These are phyloP conservation scores for Colletotrichum sojae DNA, from an alignment of 2,329 filamentous ascomycete species.

Conservation along the genomic window DNA sequence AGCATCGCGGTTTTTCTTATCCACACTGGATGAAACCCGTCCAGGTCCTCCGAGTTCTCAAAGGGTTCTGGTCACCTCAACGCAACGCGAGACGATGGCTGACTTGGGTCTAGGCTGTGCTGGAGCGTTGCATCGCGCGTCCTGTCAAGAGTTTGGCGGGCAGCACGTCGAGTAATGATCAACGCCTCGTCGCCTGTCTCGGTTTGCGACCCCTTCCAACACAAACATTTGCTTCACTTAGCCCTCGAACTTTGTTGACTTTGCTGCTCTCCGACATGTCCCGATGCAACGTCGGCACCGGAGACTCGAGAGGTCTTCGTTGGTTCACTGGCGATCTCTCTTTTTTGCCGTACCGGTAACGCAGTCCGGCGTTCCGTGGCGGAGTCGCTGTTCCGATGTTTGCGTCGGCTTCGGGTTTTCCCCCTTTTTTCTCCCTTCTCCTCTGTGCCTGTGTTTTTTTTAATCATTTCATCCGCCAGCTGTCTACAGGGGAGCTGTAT, in stretches of 20 bases:
- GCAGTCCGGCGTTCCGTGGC: too few species aligned
- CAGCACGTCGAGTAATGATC: slow-evolving; percentile 28
- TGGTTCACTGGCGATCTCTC: neutral
- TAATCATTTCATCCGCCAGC: too few species aligned
- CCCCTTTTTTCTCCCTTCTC: too few species aligned
- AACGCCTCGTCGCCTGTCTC: slow-evolving; percentile 1
- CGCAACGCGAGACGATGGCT: slow-evolving; percentile 4
- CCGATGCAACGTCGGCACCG: slow-evolving; percentile 16
- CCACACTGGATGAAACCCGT: slow-evolving; percentile 19
- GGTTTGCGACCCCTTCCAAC: neutral
- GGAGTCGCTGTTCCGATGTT: too few species aligned
- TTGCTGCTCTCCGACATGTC: neutral
- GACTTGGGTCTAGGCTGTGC: slow-evolving; percentile 11
- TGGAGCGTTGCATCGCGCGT: slow-evolving; percentile 32
- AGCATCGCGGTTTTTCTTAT: neutral
- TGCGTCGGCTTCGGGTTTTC: neutral
- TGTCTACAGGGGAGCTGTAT: too few species aligned
- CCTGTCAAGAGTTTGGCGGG: slow-evolving; percentile 2
- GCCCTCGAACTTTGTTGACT: neutral
- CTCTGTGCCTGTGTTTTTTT: too few species aligned
- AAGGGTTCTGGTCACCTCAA: neutral
- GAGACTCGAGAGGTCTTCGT: neutral
- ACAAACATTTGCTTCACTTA: neutral
- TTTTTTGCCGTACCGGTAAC: neutral
- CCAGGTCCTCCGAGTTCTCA: slow-evolving; percentile 11